Evolutionary conservation across 257 asterid species (phyloP).

Genomic region (Prunella vulgaris): DNA sequence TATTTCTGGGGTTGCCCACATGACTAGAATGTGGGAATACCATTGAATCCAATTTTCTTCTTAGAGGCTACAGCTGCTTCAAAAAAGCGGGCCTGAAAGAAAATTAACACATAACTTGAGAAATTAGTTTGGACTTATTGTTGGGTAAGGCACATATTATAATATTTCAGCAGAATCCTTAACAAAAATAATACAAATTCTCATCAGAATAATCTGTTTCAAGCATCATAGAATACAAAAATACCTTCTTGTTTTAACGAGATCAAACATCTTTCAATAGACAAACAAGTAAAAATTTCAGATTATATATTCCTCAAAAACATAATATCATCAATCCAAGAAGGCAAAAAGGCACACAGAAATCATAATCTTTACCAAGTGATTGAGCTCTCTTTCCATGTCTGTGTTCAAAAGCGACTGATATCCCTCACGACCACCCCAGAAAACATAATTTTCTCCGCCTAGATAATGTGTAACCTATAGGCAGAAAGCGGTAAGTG

Average conservation of each 20-base stretch:
- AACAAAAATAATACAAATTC: not conserved
- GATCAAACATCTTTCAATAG: not conserved
- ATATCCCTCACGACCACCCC: slow-evolving; percentile 99
- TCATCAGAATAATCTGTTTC: not conserved
- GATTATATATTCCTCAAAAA: too few relatives aligned
- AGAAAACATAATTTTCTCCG: slow-evolving; percentile 90
- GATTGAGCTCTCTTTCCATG: slow-evolving; percentile 93
- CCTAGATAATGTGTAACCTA: slow-evolving; percentile 98
- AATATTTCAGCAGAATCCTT: not conserved
- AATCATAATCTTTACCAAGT: slow-evolving; percentile 52
- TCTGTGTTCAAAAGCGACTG: slow-evolving; percentile 92
- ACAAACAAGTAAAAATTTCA: too few relatives aligned
- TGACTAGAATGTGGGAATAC: slow-evolving; percentile 21
- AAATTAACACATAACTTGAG: not conserved
- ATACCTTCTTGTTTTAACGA: not conserved
- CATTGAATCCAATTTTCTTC: slow-evolving; percentile 98
- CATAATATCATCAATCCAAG: not conserved
- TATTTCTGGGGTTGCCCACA: not conserved
- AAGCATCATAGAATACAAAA: not conserved
- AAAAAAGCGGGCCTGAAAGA: slow-evolving; percentile 75
- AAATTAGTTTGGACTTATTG: not conserved
- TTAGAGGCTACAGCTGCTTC: slow-evolving; percentile 91
- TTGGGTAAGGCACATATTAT: not conserved
- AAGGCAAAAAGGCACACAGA: not conserved
- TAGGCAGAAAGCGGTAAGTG: not conserved